phyloP scores from a whole-genome alignment of 2,329 filamentous ascomycete species.

The Aspergillus proliferans region DNA sequence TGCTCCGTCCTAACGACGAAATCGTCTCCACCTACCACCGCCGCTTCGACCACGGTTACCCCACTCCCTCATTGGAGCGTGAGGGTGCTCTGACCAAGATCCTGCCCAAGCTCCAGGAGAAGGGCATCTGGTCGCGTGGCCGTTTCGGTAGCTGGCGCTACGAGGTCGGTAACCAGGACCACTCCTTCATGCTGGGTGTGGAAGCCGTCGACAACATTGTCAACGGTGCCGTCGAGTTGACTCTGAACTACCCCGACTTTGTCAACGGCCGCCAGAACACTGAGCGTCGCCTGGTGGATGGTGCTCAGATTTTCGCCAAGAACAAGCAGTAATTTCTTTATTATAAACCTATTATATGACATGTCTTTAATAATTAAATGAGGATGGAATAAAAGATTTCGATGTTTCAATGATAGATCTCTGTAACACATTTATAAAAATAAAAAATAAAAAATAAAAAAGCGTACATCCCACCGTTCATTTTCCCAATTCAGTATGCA shows the following conservation, averaged over 20 bases:
- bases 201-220: constrained; percentile 88
- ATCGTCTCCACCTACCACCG: constrained; percentile 98
- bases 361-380: background rate
- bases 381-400: background rate
- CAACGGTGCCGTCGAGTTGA: constrained; percentile 83
- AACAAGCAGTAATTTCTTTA: constrained; percentile 26
- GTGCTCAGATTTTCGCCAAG: constrained; percentile 53
- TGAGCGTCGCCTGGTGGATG: constrained; percentile 58
- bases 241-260: constrained; percentile 94
- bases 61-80: constrained; percentile 88
- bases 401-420: background rate
- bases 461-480: background rate
- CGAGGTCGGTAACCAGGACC: constrained; percentile 94
- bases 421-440: no score
- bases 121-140: constrained; percentile 90
- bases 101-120: constrained; percentile 82
- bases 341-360: background rate
- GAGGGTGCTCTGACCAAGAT: constrained; percentile 90
- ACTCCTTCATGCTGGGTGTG: constrained; percentile 95
- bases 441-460: no score
- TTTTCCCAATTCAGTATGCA: background rate
- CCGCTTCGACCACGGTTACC: constrained; percentile 96
- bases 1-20: constrained; percentile 85
- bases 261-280: constrained; percentile 67
- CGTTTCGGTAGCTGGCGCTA: constrained; percentile 98